Base-by-base conservation (phyloP, 2,329 filamentous ascomycete species). In the Camillea tinctor region DNA sequence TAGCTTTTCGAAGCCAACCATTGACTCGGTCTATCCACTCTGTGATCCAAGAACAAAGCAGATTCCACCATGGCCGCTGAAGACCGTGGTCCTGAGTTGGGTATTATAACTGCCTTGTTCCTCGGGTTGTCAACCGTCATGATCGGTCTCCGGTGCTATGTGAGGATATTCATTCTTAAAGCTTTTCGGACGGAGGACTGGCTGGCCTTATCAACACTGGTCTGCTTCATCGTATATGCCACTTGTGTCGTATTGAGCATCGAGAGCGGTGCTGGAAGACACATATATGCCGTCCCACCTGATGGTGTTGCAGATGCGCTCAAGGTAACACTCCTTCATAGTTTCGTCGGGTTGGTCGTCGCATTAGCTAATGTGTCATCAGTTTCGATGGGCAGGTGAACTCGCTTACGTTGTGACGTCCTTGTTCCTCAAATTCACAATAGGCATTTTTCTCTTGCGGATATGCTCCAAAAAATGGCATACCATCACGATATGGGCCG, bases 391-490 rank as follows among this genome's bases (percentile, higher is more conserved):
- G 75, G 68, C 70, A 4, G 77, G 73, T 19, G 76, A 78, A 56
- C 63, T 74, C 7, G 65, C 69, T 23, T 79, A 79, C 50, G 69
- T 77, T n/a, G 56, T 75, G n/a, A 73, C 75, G 5, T 76, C 74
- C 30, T 72, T 76, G 50, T 64, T 73, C 4, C 66, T 77, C 30
- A 78, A 78, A 62, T 69, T 75, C 54, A 75, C 74, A 54, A 73
- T 78, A 23, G 73, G 73, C 49, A 64, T 78, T 53, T 76, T 78
- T 58, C 68, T 79, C 17, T 59, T 77, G n/a, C 73, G 76, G 23
- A 75, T 79, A 30, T 74, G 72, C 65, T 63, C 72, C 58, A 55
- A 65, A 20, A 58, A 58, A 22, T 74, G 73, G 64, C 75, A 77
- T 54, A 73, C 66, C 52, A 59, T 69, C 11, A 71, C 74, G 36